Conservation (phyloP, 1,139 yeast genomes). For the Groenewaldozyma sp. region DNA sequence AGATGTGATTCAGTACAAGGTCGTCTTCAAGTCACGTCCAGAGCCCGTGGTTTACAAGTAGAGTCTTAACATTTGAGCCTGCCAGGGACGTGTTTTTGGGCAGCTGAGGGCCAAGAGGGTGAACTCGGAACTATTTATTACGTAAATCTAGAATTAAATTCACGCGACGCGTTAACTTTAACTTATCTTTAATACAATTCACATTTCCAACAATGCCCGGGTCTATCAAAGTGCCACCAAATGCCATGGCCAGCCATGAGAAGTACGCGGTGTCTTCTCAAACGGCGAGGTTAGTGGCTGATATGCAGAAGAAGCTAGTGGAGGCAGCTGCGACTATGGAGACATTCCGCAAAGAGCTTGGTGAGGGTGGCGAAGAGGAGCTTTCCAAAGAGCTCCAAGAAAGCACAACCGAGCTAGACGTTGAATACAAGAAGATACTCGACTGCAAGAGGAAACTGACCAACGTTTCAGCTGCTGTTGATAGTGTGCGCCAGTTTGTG, state of each 20-base stretch:
- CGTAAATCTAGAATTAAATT: no score
- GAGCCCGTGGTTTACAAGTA: slow-evolving; percentile 23
- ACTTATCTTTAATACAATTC: no score
- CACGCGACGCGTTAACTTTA: no score
- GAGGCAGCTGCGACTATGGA: not conserved
- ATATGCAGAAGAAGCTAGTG: not conserved
- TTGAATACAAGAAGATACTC: not conserved
- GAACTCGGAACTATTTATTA: no score
- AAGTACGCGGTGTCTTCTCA: not conserved
- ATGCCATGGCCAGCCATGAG: slow-evolving; percentile 2
- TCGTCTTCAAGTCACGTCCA: slow-evolving; percentile 28
- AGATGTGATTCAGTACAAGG: slow-evolving; percentile 26
- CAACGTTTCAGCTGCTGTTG: not conserved
- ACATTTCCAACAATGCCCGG: no score
- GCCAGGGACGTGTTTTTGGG: no score
- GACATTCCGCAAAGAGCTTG: not conserved
- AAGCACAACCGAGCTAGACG: not conserved
- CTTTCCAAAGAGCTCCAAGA: no score
- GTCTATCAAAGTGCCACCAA: not conserved
- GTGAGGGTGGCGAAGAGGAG: not conserved
- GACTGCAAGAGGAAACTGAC: no score
- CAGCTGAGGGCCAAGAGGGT: no score
- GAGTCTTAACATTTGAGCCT: no score
- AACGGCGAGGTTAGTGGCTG: not conserved
- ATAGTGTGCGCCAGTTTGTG: not conserved